phyloP scores from a whole-genome alignment of 352 stramenopile genomes.

The Aphanomyces euteiches region DNA sequence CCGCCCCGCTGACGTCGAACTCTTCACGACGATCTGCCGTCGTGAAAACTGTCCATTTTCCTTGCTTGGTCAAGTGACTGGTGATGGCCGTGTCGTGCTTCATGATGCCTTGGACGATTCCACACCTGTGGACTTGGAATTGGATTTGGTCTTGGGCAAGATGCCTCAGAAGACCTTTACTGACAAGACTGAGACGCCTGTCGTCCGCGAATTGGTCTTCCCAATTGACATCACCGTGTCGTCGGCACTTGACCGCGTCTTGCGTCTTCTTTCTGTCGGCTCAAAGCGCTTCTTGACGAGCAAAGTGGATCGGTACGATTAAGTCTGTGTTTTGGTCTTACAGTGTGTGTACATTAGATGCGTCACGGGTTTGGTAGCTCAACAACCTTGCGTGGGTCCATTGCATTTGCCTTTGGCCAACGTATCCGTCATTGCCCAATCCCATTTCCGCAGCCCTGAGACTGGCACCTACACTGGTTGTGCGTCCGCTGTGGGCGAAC shows the following conservation, averaged over 20 bases:
- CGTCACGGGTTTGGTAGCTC: conserved; percentile 96
- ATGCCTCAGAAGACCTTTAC: conserved; percentile 99
- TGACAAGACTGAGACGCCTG: conserved; percentile 51
- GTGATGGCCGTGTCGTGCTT: conserved; percentile 95
- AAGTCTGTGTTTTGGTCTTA: background rate
- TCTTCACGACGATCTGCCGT: conserved; percentile 94
- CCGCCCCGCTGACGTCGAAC: conserved; percentile 76
- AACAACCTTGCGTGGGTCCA: conserved; percentile 98
- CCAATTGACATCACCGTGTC: conserved; percentile 86
- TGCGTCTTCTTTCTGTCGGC: conserved; percentile 94
- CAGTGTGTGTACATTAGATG: conserved; percentile 38
- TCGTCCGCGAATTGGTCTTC: conserved; percentile 50
- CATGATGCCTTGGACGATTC: conserved; percentile 93
- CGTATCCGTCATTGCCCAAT: conserved; percentile 95
- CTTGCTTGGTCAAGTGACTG: conserved; percentile 94
- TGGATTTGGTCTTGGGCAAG: conserved; percentile 97
- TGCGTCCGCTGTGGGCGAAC: conserved; percentile 95
- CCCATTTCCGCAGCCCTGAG: conserved; percentile 83
- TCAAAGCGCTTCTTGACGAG: conserved; percentile 97
- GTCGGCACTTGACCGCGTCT: conserved; percentile 91
- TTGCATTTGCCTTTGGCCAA: conserved; percentile 96
- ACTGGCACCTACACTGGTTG: conserved; percentile 89
- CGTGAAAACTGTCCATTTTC: conserved; percentile 97
- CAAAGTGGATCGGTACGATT: conserved; percentile 90
- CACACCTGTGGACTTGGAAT: conserved; percentile 94